Conservation (phyloP, 768 basidiomycete species). For the Boletus bicolor region DNA sequence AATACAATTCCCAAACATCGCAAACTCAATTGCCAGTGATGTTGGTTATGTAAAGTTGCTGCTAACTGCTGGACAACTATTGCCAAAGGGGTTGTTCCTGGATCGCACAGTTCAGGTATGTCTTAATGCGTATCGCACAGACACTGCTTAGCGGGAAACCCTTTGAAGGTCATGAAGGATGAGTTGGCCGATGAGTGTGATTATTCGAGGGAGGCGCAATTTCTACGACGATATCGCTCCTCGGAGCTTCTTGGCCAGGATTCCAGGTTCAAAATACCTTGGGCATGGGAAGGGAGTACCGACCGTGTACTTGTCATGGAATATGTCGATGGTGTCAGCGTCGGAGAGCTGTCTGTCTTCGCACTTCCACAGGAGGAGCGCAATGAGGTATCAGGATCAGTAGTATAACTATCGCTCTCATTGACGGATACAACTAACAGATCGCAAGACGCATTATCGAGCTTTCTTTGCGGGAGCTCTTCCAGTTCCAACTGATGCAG, state of each 20-base stretch:
- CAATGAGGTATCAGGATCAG: constrained; percentile 57
- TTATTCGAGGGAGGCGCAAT: constrained; percentile 79
- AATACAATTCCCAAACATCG: constrained; percentile 93
- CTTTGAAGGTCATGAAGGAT: constrained; percentile 72
- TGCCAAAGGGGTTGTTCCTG: constrained; percentile 88
- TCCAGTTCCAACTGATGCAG: constrained; percentile 91
- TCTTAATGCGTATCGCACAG: background rate
- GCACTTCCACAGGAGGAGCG: constrained; percentile 62
- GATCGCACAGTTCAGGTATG: constrained; percentile 77
- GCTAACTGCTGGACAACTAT: constrained; percentile 71
- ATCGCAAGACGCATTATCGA: constrained; percentile 81
- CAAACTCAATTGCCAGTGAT: constrained; percentile 82
- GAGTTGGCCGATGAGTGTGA: constrained; percentile 93
- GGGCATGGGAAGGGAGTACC: constrained; percentile 81
- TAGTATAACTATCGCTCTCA: background rate
- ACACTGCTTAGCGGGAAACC: background rate
- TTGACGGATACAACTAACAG: constrained; percentile 37
- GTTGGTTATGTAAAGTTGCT: constrained; percentile 81
- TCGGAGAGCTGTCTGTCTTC: constrained; percentile 61
- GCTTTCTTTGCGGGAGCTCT: constrained; percentile 86
- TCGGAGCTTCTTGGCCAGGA: constrained; percentile 51
- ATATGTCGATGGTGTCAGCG: constrained; percentile 71
- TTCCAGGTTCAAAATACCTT: constrained; percentile 75
- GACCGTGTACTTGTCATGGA: constrained; percentile 88
- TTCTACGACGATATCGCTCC: constrained; percentile 58